These are phyloP conservation scores for Escallonia rubra DNA, from an alignment of 129 eudicot species.

Conservation along the genomic window DNA sequence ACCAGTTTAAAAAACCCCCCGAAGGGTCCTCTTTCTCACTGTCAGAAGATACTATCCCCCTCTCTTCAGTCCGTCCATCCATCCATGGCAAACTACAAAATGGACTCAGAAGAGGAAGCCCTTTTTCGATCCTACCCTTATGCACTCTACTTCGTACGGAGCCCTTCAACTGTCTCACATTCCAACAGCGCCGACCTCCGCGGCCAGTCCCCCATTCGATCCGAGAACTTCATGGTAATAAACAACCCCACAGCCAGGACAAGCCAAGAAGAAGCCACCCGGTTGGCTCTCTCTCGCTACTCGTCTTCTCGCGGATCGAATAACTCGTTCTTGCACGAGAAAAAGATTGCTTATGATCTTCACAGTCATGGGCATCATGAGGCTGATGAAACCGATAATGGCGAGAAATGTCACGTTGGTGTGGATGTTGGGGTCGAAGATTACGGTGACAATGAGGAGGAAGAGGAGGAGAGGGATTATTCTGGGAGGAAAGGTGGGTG, in stretches of 20 bases:
- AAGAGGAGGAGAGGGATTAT: conserved; percentile 2
- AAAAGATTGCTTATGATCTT: conserved; percentile 21
- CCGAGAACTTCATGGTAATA: background rate
- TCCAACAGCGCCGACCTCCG: conserved; percentile 26
- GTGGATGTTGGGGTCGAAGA: background rate
- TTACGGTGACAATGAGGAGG: conserved; percentile 24
- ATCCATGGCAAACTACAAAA: conserved; percentile 21
- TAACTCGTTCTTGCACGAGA: conserved; percentile 39
- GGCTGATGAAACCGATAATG: background rate
- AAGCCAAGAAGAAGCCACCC: conserved; percentile 12
- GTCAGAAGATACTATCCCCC: background rate
- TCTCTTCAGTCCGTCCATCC: conserved; percentile 3
- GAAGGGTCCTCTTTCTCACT: background rate
- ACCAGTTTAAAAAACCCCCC: conserved; percentile 27
- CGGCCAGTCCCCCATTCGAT: conserved; percentile 14
- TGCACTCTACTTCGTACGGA: conserved; percentile 62
- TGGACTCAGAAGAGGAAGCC: conserved; percentile 66
- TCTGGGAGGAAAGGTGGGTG: conserved; percentile 18
- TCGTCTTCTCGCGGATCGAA: conserved; percentile 72
- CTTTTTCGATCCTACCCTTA: conserved; percentile 45
- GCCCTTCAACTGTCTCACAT: conserved; percentile 47
- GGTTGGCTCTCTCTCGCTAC: conserved; percentile 46
- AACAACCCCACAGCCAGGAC: conserved; percentile 4
- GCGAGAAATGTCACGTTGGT: background rate
- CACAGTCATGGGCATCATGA: conserved; percentile 13